phyloP scores from a whole-genome alignment of 805 yeast genomes.

The Zygotorulaspora florentina region DNA sequence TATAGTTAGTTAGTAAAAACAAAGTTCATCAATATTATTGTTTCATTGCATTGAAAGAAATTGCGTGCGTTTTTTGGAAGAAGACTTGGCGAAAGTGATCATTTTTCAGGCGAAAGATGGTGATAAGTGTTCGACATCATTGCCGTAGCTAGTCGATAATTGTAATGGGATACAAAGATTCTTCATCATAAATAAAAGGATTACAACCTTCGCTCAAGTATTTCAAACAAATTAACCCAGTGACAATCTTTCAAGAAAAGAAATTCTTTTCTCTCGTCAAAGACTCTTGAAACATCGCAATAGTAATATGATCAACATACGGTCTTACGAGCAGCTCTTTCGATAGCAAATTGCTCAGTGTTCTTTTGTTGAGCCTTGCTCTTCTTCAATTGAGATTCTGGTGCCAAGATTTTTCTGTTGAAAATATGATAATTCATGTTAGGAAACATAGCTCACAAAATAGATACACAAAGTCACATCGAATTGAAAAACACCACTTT shows the following conservation, averaged over 20 bases:
- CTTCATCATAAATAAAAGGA: slow-evolving; percentile 42
- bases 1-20: slow-evolving; percentile 12
- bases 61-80: not conserved
- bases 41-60: not conserved
- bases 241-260: not conserved
- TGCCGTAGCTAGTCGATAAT: slow-evolving; percentile 63
- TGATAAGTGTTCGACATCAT: slow-evolving; percentile 64
- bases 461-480: slow-evolving; percentile 34
- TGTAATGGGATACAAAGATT: slow-evolving; percentile 41
- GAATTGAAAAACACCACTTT: slow-evolving; percentile 39
- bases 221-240: not conserved
- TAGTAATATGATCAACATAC: slow-evolving; percentile 51
- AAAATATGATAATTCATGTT: slow-evolving; percentile 12
- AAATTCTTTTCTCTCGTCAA: slow-evolving; percentile 1
- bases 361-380: slow-evolving; percentile 73
- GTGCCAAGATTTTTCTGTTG: slow-evolving; percentile 46
- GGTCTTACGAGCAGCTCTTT: slow-evolving; percentile 69
- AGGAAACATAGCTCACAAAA: slow-evolving; percentile 8
- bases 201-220: not conserved
- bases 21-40: not conserved
- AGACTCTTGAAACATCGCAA: not conserved
- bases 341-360: slow-evolving; percentile 75
- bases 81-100: slow-evolving; percentile 1
- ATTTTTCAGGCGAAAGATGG: slow-evolving; percentile 68
- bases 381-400: slow-evolving; percentile 86